Evolutionary conservation across 2,329 filamentous ascomycete species (phyloP).

Genomic region (Colletotrichum endophyticum): DNA sequence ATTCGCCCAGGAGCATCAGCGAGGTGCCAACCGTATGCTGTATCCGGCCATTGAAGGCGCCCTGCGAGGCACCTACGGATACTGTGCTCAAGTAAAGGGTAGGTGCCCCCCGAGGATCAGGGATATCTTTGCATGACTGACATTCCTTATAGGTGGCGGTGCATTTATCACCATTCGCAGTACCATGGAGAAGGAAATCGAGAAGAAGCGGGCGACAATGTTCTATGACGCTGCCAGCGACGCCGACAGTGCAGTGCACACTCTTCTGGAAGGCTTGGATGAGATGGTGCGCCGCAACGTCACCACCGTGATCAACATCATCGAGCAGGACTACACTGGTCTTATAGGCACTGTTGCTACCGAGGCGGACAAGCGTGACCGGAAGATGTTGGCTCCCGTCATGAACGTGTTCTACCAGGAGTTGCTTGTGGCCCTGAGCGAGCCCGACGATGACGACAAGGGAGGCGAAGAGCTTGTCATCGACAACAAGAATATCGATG

Average conservation of each 20-base stretch:
- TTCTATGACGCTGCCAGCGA: constrained; percentile 14
- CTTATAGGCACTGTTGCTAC: constrained; percentile 21
- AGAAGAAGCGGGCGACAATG: constrained; percentile 16
- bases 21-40: constrained; percentile 23
- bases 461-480: not conserved
- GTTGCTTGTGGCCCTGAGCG: not conserved
- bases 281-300: not conserved
- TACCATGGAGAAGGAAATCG: constrained; percentile 24
- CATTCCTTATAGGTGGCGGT: constrained; percentile 16
- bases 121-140: not conserved
- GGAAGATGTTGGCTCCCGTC: not conserved
- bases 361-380: not conserved
- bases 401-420: not conserved
- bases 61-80: not conserved
- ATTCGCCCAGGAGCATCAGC: constrained; percentile 11
- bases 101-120: not conserved
- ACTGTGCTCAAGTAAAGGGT: not conserved
- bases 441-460: not conserved
- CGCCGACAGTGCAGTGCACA: constrained; percentile 10
- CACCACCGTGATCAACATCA: constrained; percentile 36
- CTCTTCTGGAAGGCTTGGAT: not conserved
- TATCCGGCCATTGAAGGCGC: not conserved
- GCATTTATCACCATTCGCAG: constrained; percentile 25
- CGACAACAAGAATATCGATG: not conserved
- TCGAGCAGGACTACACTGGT: constrained; percentile 24